Base-by-base conservation (phyloP, 176 grass and related monocot genomes). In the Cenchrus americanus region DNA sequence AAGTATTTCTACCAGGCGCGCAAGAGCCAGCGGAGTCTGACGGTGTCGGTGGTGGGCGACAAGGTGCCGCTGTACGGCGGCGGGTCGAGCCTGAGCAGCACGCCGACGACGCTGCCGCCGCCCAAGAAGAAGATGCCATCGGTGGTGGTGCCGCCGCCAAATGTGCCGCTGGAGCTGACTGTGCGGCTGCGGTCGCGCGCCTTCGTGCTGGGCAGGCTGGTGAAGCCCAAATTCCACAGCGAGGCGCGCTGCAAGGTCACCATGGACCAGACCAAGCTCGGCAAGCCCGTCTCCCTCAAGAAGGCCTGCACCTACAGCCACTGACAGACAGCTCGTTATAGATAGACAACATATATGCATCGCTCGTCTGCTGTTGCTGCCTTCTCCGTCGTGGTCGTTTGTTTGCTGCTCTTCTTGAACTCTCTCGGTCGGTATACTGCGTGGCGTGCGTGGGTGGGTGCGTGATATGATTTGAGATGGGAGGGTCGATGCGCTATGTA, bases 1-100 rank as follows among this genome's bases (percentile, higher is more conserved):
- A 88, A 92, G 60, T 83, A 96, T 52, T 99, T 99, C 26, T 99
- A 99, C 89, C 96, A 99, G 79, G 21, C 87, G 2, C 84, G 96
- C 84, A 99, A 96, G 89, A 99, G 96, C 81, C 62, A 87, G 52
- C 94, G 93, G 15, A 86, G 76, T 52, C 26, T 99, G 44, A 34
- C 57, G n/a, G 89, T 92, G 73, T 13, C 60, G 32, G 73, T 99
- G 82, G 15, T 64, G 60, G 93, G 93, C 59, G 58, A 83, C 79
- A 80, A 71, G 87, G 89, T 96, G 80, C 96, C 96, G 6, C 89
- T 99, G 23, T 99, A 99, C 69, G 96, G 96, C 75, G 96, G 87
- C 43, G 96, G 91, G 27, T 71, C 86, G 19, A 63, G 77, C 10
- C 91, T 99, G 48, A 92, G 93, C 87, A 90, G 83, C 83, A 85